A percentile compares a stretch with the other conserved stretches of the same genome.
These are phyloP conservation scores for Moesziomyces globuligerus DNA, from an alignment of 1,284 basidiomycete species.

Conservation along the genomic window DNA sequence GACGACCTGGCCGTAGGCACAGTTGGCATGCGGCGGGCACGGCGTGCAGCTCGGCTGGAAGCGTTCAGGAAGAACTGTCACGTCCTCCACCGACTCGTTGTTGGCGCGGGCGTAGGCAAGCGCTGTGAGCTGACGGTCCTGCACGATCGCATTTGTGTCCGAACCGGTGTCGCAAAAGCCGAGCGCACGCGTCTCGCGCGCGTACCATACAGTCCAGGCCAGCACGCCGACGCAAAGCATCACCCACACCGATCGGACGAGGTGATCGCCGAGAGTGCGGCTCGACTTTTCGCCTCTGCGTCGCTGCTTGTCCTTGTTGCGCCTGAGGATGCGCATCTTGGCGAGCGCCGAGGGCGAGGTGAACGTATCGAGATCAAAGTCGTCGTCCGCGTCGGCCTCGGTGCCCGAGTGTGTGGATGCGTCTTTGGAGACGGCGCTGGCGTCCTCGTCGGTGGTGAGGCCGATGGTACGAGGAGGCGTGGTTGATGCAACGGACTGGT, in stretches of 20 bases:
- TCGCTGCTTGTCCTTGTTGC: constrained; percentile 31
- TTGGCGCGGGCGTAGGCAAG: constrained; percentile 28
- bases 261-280: constrained; percentile 13
- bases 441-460: constrained; percentile 33
- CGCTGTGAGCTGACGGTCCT: constrained; percentile 27
- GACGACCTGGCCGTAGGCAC: constrained; percentile 38
- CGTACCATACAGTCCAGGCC: constrained; percentile 52
- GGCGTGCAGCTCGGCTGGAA: constrained; percentile 53
- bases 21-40: constrained; percentile 58
- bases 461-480: constrained; percentile 48
- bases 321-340: constrained; percentile 31
- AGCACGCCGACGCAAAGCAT: constrained; percentile 12
- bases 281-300: constrained; percentile 3
- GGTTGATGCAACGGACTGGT: constrained; percentile 32
- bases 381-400: constrained; percentile 14
- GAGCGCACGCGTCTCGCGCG: constrained; percentile 44
- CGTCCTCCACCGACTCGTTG: constrained; percentile 38
- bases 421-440: neutral
- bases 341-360: constrained; percentile 35
- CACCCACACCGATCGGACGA: constrained; percentile 6
- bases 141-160: constrained; percentile 37
- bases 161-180: constrained; percentile 59
- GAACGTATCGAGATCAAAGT: constrained; percentile 29
- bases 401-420: constrained; percentile 4
- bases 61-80: constrained; percentile 26